Evolutionary conservation across 345 rosid genomes (phyloP).

Genomic region (Dipteronia sinensis): DNA sequence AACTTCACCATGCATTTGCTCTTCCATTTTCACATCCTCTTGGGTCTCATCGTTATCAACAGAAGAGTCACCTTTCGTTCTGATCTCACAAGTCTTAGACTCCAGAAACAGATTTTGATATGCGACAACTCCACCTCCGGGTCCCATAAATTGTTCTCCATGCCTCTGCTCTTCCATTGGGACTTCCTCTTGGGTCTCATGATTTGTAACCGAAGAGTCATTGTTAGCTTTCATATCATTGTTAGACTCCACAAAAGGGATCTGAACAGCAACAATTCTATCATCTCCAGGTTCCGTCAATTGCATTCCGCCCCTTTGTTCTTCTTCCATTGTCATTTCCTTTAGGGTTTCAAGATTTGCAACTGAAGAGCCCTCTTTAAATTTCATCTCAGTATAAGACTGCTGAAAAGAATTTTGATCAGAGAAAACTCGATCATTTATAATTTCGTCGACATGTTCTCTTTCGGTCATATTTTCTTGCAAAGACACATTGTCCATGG

Average conservation of each 20-base stretch:
- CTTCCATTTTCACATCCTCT: slow-evolving; percentile 34
- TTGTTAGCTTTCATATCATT: slow-evolving; percentile 25
- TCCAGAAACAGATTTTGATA: slow-evolving; percentile 24
- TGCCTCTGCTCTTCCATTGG: slow-evolving; percentile 27
- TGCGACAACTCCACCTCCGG: slow-evolving; percentile 23
- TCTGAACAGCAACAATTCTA: slow-evolving; percentile 22
- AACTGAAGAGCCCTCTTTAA: slow-evolving; percentile 24
- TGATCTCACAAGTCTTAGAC: slow-evolving; percentile 17
- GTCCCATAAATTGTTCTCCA: slow-evolving; percentile 25
- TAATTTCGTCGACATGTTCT: slow-evolving; percentile 31
- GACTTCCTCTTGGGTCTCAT: slow-evolving; percentile 29
- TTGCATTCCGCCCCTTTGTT: slow-evolving; percentile 14
- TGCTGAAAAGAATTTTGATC: slow-evolving; percentile 25
- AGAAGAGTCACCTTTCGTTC: slow-evolving; percentile 23
- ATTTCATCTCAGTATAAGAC: slow-evolving; percentile 25
- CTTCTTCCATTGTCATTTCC: slow-evolving; percentile 32
- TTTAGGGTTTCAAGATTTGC: slow-evolving; percentile 28
- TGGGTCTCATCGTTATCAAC: slow-evolving; percentile 24
- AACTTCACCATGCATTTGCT: slow-evolving; percentile 38
- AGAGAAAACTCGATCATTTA: slow-evolving; percentile 18
- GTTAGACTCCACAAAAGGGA: slow-evolving; percentile 17
- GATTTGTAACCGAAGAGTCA: slow-evolving; percentile 22
- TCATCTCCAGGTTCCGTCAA: slow-evolving; percentile 23
- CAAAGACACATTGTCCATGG: slow-evolving; percentile 23
- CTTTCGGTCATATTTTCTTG: slow-evolving; percentile 27